A percentile compares a stretch with the other conserved stretches of the same genome.
Conservation (phyloP, 805 yeast species). For the Saccharomyces paradoxus region DNA sequence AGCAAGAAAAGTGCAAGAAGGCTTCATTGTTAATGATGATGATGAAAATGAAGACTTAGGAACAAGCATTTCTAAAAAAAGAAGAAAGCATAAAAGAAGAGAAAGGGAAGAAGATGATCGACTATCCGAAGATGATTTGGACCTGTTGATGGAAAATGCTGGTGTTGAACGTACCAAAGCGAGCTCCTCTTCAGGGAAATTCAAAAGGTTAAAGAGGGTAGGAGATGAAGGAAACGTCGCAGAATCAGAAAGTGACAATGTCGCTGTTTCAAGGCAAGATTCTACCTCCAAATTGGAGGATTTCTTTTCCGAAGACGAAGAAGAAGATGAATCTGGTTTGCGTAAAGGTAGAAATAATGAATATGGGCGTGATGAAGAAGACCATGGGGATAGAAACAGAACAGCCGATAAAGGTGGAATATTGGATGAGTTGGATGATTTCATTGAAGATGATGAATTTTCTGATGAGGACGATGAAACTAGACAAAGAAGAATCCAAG, state of each 20-base stretch:
- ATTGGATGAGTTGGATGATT: conserved; percentile 88
- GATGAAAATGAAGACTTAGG: conserved; percentile 43
- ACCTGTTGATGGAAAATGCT: conserved; percentile 79
- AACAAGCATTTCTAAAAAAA: conserved; percentile 20
- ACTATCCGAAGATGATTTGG: conserved; percentile 92
- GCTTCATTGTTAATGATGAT: conserved; percentile 90
- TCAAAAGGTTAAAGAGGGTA: conserved; percentile 81
- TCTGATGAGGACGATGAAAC: conserved; percentile 68
- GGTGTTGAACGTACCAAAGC: conserved; percentile 52
- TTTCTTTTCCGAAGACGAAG: conserved; percentile 36
- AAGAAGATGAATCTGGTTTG: conserved; percentile 8
- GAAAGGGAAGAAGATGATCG: conserved; percentile 50
- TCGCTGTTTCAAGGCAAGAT: conserved; percentile 8
- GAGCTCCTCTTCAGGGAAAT: conserved; percentile 33
- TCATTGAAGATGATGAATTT: conserved; percentile 94
- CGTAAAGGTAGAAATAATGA: conserved; percentile 19
- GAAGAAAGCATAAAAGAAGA: conserved; percentile 36
- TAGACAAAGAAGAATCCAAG: conserved; percentile 34
- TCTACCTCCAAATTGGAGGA: conserved; percentile 30
- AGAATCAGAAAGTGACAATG: conserved; percentile 12
- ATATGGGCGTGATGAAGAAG: conserved; percentile 14
- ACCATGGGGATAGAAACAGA: conserved; percentile 13
- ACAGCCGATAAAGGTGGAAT: conserved; percentile 31
- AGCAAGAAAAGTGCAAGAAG: conserved; percentile 72
- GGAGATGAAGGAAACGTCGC: conserved; percentile 34